These are phyloP conservation scores for Apiospora aurea DNA, from an alignment of 2,329 filamentous ascomycete species.

Conservation along the genomic window DNA sequence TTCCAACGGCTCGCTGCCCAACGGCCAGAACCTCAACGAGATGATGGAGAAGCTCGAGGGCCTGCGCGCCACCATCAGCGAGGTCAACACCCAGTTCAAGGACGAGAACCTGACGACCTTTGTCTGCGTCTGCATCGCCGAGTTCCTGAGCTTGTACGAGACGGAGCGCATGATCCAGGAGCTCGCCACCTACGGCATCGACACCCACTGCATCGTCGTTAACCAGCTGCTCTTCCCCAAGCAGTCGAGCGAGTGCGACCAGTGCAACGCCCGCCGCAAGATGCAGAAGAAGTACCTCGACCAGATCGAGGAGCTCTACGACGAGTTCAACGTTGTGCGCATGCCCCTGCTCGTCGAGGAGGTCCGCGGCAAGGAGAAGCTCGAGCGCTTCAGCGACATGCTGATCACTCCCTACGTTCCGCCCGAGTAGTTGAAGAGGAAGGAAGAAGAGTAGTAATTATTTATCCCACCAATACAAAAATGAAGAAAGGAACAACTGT, in stretches of 20 bases:
- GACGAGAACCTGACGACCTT: slow-evolving; percentile 95
- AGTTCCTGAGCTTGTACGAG: slow-evolving; percentile 96
- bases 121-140: slow-evolving; percentile 97
- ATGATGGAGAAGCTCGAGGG: slow-evolving; percentile 95
- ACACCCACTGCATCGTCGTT: slow-evolving; percentile 96
- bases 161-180: slow-evolving; percentile 99
- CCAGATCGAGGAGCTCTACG: slow-evolving; percentile 97
- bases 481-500: not conserved
- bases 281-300: slow-evolving; percentile 99
- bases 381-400: slow-evolving; percentile 91
- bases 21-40: slow-evolving; percentile 91
- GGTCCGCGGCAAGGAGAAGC: slow-evolving; percentile 90
- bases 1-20: slow-evolving; percentile 75
- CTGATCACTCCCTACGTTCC: slow-evolving; percentile 78
- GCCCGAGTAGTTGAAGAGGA: slow-evolving; percentile 50
- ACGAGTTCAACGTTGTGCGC: slow-evolving; percentile 98
- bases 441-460: not conserved
- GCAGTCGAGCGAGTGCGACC: slow-evolving; percentile 84
- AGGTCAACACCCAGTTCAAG: slow-evolving; percentile 99
- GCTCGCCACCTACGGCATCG: slow-evolving; percentile 89
- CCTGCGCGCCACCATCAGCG: slow-evolving; percentile 88
- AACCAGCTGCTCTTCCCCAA: slow-evolving; percentile 97
- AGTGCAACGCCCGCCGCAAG: slow-evolving; percentile 92
- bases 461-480: not conserved
- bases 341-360: slow-evolving; percentile 97